Evolutionary conservation across 208 protist species (phyloP).

Genomic region (Crithidia fasciculata): DNA sequence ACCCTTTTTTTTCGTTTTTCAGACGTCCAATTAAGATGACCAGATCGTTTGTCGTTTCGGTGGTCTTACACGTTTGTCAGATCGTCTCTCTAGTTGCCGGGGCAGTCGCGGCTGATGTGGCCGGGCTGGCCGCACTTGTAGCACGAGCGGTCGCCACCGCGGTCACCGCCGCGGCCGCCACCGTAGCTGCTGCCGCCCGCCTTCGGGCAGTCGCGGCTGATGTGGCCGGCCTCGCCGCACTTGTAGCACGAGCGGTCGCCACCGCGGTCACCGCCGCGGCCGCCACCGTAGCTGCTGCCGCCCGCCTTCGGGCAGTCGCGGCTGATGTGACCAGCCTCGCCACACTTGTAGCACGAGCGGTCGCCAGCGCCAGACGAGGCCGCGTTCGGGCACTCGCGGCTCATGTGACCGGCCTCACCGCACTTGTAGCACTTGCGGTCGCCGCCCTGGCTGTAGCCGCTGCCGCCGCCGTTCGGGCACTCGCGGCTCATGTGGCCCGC

Average conservation of each 20-base stretch:
- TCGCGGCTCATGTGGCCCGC: constrained; percentile 82
- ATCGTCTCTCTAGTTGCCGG: constrained; percentile 24
- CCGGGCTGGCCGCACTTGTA: constrained; percentile 84
- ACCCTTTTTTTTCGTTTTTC: not conserved
- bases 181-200: constrained; percentile 36
- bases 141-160: constrained; percentile 74
- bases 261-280: constrained; percentile 40
- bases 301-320: constrained; percentile 81
- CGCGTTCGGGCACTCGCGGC: constrained; percentile 80
- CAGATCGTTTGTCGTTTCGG: not conserved
- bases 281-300: constrained; percentile 35
- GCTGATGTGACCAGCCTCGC: constrained; percentile 78
- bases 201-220: constrained; percentile 86
- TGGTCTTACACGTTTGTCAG: constrained; percentile 13
- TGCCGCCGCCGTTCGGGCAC: constrained; percentile 61
- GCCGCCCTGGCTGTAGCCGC: constrained; percentile 47
- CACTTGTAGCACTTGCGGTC: constrained; percentile 84
- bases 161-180: constrained; percentile 34
- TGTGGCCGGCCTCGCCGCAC: constrained; percentile 85
- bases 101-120: constrained; percentile 87
- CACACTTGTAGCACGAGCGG: constrained; percentile 86
- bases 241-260: constrained; percentile 82
- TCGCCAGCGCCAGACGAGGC: constrained; percentile 43
- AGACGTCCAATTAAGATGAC: constrained; percentile 3
- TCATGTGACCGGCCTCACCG: constrained; percentile 76